Evolutionary conservation across 768 basidiomycete genomes (phyloP), one percentile per base, ranked within the genome.

Genomic region (Clitopilus passeckerianus): DNA sequence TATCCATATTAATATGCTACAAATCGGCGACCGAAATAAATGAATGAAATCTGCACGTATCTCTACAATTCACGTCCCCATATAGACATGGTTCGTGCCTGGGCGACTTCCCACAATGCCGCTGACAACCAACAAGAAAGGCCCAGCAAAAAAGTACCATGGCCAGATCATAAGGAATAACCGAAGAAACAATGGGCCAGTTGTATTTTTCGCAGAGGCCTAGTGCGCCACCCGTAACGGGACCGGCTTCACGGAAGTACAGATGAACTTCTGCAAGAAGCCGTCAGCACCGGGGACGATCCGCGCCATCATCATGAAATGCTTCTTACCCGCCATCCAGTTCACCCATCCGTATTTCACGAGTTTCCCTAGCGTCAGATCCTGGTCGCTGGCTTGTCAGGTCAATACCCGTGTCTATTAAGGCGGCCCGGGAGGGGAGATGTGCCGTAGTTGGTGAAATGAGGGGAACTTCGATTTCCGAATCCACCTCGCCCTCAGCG

Each of bases 401-500:
- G 27, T 7, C 3, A 30, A 7, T 7, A 30, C 27, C 7, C 27
- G 27, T 30, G 27, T 18, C 46, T 10, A 18, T 22, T 18, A 18
- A 50, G 10, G 46, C 18, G 22, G 46, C 9, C 46, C 22, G 10
- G 10, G 16, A 9, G 16, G 46, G 46, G 60, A 62, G 58, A 54
- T 59, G 59, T 54, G 56, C 44, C 46, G 37, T 41, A 54, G 59
- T 56, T 53, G 34, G 60, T 55, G 43, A 34, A 9, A 44, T 33
- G 54, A 62, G 34, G 56, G 16, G 33, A 53, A 8, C 58, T 53
- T 61, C 61, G 27, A 59, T 64, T 34, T 66, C 67, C 6, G 60
- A 57, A 56, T 68, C 67, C n/a, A 59, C 35, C 35, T 67, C 65
- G 18, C 60, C 66, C 44, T 66, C 63, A n/a, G 72, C 62, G 22